A percentile compares a stretch with the other conserved stretches of the same genome.
Evolutionary conservation across 768 basidiomycete species (phyloP).

Genomic region (Chalciporus chontae): DNA sequence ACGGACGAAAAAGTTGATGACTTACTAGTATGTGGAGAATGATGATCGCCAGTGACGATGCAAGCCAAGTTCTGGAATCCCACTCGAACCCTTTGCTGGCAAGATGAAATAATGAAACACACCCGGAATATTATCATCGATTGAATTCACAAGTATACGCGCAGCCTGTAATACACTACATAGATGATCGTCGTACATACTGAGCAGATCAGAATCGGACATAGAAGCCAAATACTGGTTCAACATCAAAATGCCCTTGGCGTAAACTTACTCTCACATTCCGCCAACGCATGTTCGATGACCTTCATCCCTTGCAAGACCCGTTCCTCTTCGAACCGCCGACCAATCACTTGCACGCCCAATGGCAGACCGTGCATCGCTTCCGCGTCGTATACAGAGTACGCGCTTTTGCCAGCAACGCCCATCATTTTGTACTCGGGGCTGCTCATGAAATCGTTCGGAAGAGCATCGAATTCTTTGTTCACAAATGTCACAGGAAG

Average conservation of each 20-base stretch:
- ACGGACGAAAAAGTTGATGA: too few relatives aligned
- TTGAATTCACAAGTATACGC: constrained; percentile 45
- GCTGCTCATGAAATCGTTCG: constrained; percentile 4
- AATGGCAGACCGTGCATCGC: constrained; percentile 68
- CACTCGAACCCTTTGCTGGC: too few relatives aligned
- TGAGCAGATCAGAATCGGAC: too few relatives aligned
- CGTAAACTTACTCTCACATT: constrained; percentile 18
- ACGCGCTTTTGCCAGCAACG: constrained; percentile 42
- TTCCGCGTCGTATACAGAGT: constrained; percentile 53
- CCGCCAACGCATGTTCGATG: constrained; percentile 36
- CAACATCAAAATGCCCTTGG: constrained; percentile 21
- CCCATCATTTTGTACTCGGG: constrained; percentile 35
- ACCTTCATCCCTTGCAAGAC: constrained; percentile 69
- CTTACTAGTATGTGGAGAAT: too few relatives aligned
- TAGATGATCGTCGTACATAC: too few relatives aligned
- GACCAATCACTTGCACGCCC: constrained; percentile 62
- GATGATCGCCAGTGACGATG: too few relatives aligned
- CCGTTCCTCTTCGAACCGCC: constrained; percentile 68
- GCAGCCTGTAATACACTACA: constrained; percentile 52
- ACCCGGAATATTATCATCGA: too few relatives aligned
- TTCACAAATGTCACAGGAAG: constrained; percentile 57
- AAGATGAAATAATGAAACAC: too few relatives aligned
- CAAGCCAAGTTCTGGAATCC: too few relatives aligned
- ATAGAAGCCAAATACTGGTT: too few relatives aligned
- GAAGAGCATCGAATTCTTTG: constrained; percentile 38